Evolutionary conservation across 768 basidiomycete species (phyloP).

Genomic region (Terana coerulea): DNA sequence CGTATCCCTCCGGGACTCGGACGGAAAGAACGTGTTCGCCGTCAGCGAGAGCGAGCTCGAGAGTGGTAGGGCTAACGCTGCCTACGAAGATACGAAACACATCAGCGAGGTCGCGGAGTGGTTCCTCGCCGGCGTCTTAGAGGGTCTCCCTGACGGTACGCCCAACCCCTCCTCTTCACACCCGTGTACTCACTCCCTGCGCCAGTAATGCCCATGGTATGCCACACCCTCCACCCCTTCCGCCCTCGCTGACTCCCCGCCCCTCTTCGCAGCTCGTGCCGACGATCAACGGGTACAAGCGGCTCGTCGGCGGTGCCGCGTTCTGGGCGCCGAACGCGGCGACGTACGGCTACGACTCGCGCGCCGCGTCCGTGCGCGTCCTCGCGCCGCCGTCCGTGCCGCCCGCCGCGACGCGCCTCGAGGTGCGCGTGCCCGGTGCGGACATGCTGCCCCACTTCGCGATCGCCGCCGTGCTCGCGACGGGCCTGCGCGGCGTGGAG

Average conservation of each 20-base stretch:
- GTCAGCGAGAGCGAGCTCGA: constrained; percentile 56
- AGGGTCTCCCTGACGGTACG: constrained; percentile 86
- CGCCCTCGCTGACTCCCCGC: neutral
- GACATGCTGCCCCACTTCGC: constrained; percentile 96
- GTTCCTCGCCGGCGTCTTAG: constrained; percentile 92
- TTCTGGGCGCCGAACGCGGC: constrained; percentile 94
- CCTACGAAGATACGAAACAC: constrained; percentile 78
- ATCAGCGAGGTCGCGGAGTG: constrained; percentile 81
- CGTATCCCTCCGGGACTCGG: constrained; percentile 70
- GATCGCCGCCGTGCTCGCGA: constrained; percentile 79
- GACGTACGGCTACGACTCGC: constrained; percentile 95
- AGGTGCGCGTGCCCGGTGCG: constrained; percentile 93
- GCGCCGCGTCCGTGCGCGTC: constrained; percentile 88
- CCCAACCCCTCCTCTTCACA: neutral
- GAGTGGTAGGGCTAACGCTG: constrained; percentile 64
- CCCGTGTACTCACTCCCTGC: neutral
- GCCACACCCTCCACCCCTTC: constrained; percentile 12
- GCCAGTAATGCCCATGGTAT: constrained; percentile 76
- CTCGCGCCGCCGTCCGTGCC: constrained; percentile 89
- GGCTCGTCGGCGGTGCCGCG: constrained; percentile 87
- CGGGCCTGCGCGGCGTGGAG: constrained; percentile 86
- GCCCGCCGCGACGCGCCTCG: constrained; percentile 79
- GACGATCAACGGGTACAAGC: constrained; percentile 96
- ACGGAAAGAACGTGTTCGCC: constrained; percentile 80
- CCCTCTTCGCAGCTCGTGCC: constrained; percentile 58